A percentile compares a stretch with the other conserved stretches of the same genome.
phyloP scores from a whole-genome alignment of 257 asterid genomes.

The Misopates orontium region DNA sequence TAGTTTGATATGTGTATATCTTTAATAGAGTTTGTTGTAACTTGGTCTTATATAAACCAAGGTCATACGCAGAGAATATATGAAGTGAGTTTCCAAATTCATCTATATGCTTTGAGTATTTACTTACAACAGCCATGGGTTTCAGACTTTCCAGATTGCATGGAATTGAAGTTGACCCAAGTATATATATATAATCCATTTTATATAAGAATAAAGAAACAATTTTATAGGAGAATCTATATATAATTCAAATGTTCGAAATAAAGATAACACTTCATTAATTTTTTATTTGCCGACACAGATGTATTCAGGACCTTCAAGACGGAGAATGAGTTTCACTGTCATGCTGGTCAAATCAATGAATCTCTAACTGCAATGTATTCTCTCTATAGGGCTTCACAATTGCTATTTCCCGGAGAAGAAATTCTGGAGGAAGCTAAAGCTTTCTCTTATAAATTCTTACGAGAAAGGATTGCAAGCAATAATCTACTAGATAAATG shows the following conservation, averaged over 20 bases:
- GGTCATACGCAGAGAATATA: too few relatives aligned
- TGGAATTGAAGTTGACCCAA: constrained; percentile 42
- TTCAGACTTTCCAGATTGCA: constrained; percentile 50
- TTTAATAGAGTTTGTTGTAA: too few relatives aligned
- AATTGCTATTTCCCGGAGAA: constrained; percentile 46
- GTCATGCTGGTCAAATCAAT: constrained; percentile 35
- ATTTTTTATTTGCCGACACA: constrained; percentile 12
- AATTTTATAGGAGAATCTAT: too few relatives aligned
- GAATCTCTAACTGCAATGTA: constrained; percentile 7
- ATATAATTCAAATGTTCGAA: too few relatives aligned
- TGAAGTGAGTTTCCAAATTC: too few relatives aligned
- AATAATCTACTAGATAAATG: constrained; percentile 42
- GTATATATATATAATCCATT: constrained; percentile 18
- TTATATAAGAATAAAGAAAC: too few relatives aligned
- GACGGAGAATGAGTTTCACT: constrained; percentile 34
- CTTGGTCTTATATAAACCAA: too few relatives aligned
- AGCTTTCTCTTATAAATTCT: constrained; percentile 31
- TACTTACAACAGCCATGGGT: constrained; percentile 55
- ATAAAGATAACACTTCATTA: too few relatives aligned
- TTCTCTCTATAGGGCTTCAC: constrained; percentile 46
- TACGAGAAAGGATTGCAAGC: constrained; percentile 20
- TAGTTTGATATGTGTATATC: too few relatives aligned
- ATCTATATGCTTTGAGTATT: constrained; percentile 36
- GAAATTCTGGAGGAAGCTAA: constrained; percentile 38
- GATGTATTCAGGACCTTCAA: constrained; percentile 40